These are phyloP conservation scores for Hyaloscypha variabilis DNA, from an alignment of 495 filamentous ascomycete species.

Conservation along the genomic window DNA sequence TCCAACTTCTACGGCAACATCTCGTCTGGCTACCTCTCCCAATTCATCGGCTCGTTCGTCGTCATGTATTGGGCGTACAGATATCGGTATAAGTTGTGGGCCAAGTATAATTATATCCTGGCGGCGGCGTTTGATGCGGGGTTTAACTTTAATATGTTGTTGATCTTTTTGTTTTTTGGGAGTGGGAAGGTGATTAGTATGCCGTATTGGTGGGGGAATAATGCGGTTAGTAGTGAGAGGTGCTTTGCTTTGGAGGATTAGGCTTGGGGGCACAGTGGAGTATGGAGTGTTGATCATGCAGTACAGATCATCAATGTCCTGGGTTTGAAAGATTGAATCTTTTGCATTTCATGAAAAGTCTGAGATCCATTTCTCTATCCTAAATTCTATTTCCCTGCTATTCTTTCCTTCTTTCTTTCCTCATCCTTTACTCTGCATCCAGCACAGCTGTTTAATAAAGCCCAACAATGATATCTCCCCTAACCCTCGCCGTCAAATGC, in stretches of 20 bases:
- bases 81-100: constrained; percentile 56
- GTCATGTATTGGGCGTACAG: constrained; percentile 58
- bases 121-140: constrained; percentile 60
- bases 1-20: constrained; percentile 50
- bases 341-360: too few species aligned
- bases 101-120: constrained; percentile 57
- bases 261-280: not conserved
- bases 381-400: too few species aligned
- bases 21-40: constrained; percentile 55
- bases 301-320: too few species aligned
- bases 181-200: constrained; percentile 53
- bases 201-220: constrained; percentile 63
- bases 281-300: too few species aligned
- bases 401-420: too few species aligned
- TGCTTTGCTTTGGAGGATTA: constrained; percentile 36
- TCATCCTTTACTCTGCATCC: too few species aligned
- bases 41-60: constrained; percentile 58
- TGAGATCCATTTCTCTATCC: too few species aligned
- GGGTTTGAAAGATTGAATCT: too few species aligned
- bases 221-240: constrained; percentile 38
- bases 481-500: constrained; percentile 46
- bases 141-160: constrained; percentile 58
- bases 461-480: constrained; percentile 41
- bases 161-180: constrained; percentile 59
- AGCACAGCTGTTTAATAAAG: constrained; percentile 11